Conservation (phyloP, 163 green algal genomes). For the Chlorella variabilis region DNA sequence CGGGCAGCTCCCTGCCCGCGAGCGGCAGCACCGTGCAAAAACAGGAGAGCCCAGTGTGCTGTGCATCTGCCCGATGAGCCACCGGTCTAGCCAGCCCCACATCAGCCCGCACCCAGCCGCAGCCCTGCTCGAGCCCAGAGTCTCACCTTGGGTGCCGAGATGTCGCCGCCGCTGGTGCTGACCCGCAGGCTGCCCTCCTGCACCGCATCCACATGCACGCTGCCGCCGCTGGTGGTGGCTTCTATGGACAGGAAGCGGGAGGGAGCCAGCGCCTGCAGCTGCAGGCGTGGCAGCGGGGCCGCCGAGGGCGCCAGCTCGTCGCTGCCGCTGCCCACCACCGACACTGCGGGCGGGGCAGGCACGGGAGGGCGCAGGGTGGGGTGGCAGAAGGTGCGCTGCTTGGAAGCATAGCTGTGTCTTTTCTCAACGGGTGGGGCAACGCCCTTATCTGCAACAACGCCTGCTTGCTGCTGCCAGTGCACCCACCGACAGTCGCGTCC, state of each 20-base stretch:
- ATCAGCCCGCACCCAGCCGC: no score
- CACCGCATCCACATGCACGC: conserved; percentile 20
- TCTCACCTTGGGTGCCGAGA: conserved; percentile 26
- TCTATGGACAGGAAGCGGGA: conserved; percentile 11
- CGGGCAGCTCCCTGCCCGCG: no score
- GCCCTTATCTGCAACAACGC: no score
- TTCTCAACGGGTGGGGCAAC: no score
- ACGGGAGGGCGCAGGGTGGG: background rate
- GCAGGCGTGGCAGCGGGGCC: background rate
- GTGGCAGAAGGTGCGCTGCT: background rate
- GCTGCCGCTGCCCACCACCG: background rate
- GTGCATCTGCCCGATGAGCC: no score
- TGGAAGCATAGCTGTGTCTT: background rate
- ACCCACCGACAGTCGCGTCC: background rate
- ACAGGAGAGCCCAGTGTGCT: no score
- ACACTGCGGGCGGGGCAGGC: background rate
- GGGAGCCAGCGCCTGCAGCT: background rate
- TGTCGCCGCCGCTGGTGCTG: conserved; percentile 18
- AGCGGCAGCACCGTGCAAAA: no score
- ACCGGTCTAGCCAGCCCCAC: no score
- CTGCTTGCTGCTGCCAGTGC: no score
- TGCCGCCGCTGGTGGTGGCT: conserved; percentile 7
- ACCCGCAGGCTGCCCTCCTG: conserved; percentile 34
- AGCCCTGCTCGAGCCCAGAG: no score
- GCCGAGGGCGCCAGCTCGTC: background rate